Conservation (phyloP, 768 basidiomycete species). For the Lactarius deliciosus region DNA sequence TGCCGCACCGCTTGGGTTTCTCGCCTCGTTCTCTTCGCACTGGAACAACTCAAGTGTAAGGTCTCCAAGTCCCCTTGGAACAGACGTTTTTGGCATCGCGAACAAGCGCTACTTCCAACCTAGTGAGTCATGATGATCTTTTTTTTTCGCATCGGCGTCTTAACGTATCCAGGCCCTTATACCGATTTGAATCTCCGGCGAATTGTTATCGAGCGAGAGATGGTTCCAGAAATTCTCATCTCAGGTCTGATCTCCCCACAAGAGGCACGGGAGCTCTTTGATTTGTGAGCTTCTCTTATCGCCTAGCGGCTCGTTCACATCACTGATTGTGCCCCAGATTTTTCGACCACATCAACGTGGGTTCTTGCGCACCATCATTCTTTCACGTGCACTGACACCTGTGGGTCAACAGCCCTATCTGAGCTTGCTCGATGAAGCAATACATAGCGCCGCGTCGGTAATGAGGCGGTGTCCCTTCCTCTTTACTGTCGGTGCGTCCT, state of each 20-base stretch:
- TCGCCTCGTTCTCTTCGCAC: slow-evolving; percentile 24
- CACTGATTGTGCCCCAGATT: slow-evolving; percentile 39
- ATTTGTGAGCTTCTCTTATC: slow-evolving; percentile 32
- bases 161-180: slow-evolving; percentile 31
- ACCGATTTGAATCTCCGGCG: slow-evolving; percentile 36
- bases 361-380: slow-evolving; percentile 27
- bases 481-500: slow-evolving; percentile 56
- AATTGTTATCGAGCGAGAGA: slow-evolving; percentile 37
- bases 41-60: background rate
- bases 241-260: slow-evolving; percentile 36
- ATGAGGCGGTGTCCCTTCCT: slow-evolving; percentile 58
- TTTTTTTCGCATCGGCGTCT: background rate
- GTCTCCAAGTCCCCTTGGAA: slow-evolving; percentile 9
- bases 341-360: slow-evolving; percentile 54
- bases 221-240: slow-evolving; percentile 36
- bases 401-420: slow-evolving; percentile 47
- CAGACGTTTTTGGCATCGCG: slow-evolving; percentile 22
- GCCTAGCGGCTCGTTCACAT: background rate
- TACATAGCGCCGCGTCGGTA: slow-evolving; percentile 54
- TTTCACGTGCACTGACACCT: slow-evolving; percentile 18
- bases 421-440: slow-evolving; percentile 54
- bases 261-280: slow-evolving; percentile 35
- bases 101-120: slow-evolving; percentile 29
- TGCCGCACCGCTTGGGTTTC: slow-evolving; percentile 22
- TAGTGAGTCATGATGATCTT: slow-evolving; percentile 6